Base-by-base conservation (phyloP, 148 eudicot genomes). In the Dysphania ambrosioides region DNA sequence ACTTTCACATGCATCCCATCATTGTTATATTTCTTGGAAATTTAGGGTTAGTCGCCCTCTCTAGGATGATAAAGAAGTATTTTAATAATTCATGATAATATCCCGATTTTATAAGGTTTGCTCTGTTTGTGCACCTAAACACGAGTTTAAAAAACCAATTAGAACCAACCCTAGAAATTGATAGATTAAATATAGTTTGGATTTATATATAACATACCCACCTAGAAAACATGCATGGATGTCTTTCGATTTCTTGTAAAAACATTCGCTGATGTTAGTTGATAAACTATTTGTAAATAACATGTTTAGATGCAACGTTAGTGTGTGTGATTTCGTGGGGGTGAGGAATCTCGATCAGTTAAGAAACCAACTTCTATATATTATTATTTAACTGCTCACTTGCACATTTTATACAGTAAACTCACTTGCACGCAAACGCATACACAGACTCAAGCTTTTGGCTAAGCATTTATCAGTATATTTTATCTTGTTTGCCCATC, bases 311-410 rank as follows among this genome's bases (percentile, higher is more conserved):
- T 58, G 19, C 16, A 8, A 71, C 75, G 66, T 63, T 41, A 75
- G 76, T 76, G 82, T 53, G 53, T 77, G 75, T 73, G 83, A 75
- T 88, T 88, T 86, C 86, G 85, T 87, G 86, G 79, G n/a, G 85
- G 68, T 83, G 79, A 77, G 72, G 79, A 83, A 83, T 83, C 79
- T 76, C 75, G 76, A 76, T 88, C 85, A 68, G 85, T 86, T 83
- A 83, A 84, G 86, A 82, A 83, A 84, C 75, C 85, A 81, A 76
- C 71, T 86, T n/a, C n/a, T n/a, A n/a, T 81, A 35, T 51, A 36
- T 12, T 57, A 47, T 73, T 59, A 13, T 26, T 72, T 60, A n/a
- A 53, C 6, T 21, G 24, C 9, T 53, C 58, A 53, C 10, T 53
- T 53, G 58, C 58, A 19, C 26, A 21, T 19, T n/a, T n/a, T n/a